phyloP scores from a whole-genome alignment of 1,284 basidiomycete species.

The Prillingera fragicola region DNA sequence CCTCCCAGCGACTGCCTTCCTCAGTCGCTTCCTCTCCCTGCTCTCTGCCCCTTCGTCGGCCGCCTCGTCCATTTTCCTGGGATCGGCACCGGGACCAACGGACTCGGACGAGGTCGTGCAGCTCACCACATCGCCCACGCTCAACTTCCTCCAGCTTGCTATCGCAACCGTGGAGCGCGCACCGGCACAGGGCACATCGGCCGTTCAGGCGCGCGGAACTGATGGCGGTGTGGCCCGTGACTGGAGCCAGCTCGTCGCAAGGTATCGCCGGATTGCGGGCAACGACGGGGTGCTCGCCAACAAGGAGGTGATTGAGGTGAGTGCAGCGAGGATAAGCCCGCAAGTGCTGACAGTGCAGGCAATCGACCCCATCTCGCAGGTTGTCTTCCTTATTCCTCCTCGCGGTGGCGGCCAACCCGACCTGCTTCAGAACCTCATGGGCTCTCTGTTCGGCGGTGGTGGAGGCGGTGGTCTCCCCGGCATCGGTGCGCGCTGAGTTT shows the following conservation, averaged over 20 bases:
- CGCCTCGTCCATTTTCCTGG: constrained; percentile 49
- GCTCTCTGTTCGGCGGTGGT: constrained; percentile 70
- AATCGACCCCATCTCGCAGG: constrained; percentile 56
- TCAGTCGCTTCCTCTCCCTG: constrained; percentile 66
- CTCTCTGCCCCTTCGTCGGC: constrained; percentile 51
- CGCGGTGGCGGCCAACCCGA: constrained; percentile 65
- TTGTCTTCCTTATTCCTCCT: constrained; percentile 72
- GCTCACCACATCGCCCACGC: constrained; percentile 63
- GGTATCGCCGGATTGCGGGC: constrained; percentile 57
- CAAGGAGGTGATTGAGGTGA: constrained; percentile 68
- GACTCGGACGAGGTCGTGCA: constrained; percentile 58
- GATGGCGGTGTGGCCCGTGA: constrained; percentile 53
- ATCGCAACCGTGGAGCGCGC: constrained; percentile 72
- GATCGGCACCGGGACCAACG: constrained; percentile 41
- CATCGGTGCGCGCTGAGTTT: constrained; percentile 12
- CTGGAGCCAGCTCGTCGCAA: constrained; percentile 74
- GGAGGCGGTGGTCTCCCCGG: constrained; percentile 11
- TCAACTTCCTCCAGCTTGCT: constrained; percentile 84
- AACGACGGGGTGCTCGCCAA: constrained; percentile 58
- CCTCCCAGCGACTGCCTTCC: constrained; percentile 75
- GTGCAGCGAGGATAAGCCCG: constrained; percentile 28
- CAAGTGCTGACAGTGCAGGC: constrained; percentile 45
- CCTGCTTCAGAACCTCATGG: constrained; percentile 75
- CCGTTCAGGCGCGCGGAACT: constrained; percentile 56
- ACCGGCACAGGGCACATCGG: constrained; percentile 54